A percentile compares a stretch with the other conserved stretches of the same genome.
Conservation (phyloP, 2,329 filamentous ascomycete genomes). For the Colletotrichum phormii region DNA sequence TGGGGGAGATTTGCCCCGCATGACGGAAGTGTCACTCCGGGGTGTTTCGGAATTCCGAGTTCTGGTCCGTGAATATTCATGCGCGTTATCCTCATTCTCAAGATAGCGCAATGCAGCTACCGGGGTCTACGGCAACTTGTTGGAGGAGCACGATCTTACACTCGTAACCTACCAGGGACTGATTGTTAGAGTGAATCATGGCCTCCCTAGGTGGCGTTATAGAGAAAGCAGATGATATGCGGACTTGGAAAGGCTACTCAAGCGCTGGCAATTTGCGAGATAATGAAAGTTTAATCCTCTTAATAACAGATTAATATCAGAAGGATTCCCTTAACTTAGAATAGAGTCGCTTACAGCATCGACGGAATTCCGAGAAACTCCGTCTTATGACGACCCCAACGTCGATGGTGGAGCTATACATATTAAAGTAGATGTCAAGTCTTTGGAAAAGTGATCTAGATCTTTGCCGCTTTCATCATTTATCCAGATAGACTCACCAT, state of each 20-base stretch:
- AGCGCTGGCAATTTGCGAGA: not conserved
- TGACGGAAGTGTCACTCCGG: not conserved
- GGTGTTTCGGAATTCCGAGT: not conserved
- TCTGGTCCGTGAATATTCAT: not conserved
- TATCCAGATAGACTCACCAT: not conserved
- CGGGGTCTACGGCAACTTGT: not conserved
- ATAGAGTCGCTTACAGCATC: not conserved
- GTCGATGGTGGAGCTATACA: not conserved
- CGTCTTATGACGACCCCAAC: too few relatives aligned
- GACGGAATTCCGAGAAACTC: not conserved
- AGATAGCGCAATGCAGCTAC: not conserved
- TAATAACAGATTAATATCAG: not conserved
- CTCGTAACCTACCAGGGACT: not conserved
- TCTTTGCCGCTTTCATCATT: not conserved
- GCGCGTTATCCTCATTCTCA: not conserved
- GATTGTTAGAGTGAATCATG: not conserved
- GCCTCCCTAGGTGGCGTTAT: too few relatives aligned
- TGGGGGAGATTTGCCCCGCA: not conserved
- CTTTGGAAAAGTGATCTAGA: not conserved
- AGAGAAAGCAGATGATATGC: not conserved
- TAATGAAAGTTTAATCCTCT: not conserved
- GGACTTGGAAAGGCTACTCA: rapidly evolving
- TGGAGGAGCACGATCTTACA: not conserved
- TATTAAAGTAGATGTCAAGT: not conserved
- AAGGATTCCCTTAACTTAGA: not conserved